Evolutionary conservation across 1,139 yeast genomes (phyloP), one percentile per base, ranked within the genome.

Genomic region (Cylindricascospora bacillispora): DNA sequence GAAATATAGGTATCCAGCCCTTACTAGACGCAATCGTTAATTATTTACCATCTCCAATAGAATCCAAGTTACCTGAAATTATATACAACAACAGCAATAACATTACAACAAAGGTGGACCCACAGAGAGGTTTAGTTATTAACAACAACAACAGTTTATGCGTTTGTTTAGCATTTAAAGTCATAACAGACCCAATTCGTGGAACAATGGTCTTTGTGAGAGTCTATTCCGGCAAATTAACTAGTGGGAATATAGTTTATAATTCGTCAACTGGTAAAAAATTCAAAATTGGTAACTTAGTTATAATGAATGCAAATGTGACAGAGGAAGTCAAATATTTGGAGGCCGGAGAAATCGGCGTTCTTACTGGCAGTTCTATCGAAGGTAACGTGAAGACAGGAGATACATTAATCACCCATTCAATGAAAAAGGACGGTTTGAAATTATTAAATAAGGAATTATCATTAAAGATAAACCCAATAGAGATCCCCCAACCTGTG

Each of bases 1-100:
- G 67, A 39, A 89, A 89, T 49, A 79, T 89, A 31, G 98, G 98
- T 10, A 93, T 89, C 2, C 98, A 89, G 49, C 95, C 97, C 1
- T 59, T 92, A 32, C 59, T 89, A 57, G 98, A 89, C 52, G 86
- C 93, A 0, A 65, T 86, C 11, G 65, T 73, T 1, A 67, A 69
- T 31, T 89, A 68, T 45, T 60, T 92, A 21, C 98, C 99, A 0
- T 71, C 89, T 1, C 97, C 98, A 1, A 40, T 67, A 3, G 86
- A 85, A 39, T 62, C 68, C 0, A 52, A 54, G 0, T 43, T 67
- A 2, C 93, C 93, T 0, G 72, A 69, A 27, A 63, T 77, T 3
- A n/a, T n/a, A n/a, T 18, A 18, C 10, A 10, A 18, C 21, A 7
- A 7, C 21, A 18, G 10, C 7, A 56, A 51, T 29, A 43, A 45